These are phyloP conservation scores for Dothideomycetes sp. DNA, from an alignment of 2,329 filamentous ascomycete species.

Conservation along the genomic window DNA sequence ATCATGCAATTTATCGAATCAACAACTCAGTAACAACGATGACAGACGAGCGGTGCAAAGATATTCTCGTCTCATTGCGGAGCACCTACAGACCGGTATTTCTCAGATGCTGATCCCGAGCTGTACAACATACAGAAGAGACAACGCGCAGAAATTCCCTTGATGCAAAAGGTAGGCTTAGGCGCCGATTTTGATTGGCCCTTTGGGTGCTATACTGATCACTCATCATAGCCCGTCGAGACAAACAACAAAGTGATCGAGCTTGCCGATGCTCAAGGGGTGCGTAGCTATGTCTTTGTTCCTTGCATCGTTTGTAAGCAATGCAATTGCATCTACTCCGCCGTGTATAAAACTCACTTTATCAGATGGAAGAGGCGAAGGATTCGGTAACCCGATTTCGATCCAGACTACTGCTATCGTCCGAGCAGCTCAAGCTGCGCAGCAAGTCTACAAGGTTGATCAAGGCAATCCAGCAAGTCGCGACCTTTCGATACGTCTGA, in stretches of 20 bases:
- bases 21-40: background rate
- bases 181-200: background rate
- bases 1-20: too few species aligned
- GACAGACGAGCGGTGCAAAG: constrained; percentile 42
- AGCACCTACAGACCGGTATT: constrained; percentile 31
- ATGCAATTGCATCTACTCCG: background rate
- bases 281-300: constrained; percentile 44
- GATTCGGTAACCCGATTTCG: constrained; percentile 43
- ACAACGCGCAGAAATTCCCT: constrained; percentile 19
- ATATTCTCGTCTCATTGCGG: constrained; percentile 42
- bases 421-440: constrained; percentile 33
- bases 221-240: constrained; percentile 29
- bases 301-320: constrained; percentile 42
- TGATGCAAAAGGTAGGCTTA: constrained; percentile 22
- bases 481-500: too few species aligned
- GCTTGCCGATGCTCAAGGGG: constrained; percentile 32
- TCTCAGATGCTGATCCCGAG: constrained; percentile 37
- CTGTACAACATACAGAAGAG: constrained; percentile 38
- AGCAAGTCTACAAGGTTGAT: constrained; percentile 37
- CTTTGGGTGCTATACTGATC: background rate
- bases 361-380: constrained; percentile 39
- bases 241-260: constrained; percentile 39
- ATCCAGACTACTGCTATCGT: constrained; percentile 45
- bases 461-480: constrained; percentile 28
- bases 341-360: background rate